Base-by-base conservation (phyloP, 2,329 filamentous ascomycete species). In the Penicillium thymicola region DNA sequence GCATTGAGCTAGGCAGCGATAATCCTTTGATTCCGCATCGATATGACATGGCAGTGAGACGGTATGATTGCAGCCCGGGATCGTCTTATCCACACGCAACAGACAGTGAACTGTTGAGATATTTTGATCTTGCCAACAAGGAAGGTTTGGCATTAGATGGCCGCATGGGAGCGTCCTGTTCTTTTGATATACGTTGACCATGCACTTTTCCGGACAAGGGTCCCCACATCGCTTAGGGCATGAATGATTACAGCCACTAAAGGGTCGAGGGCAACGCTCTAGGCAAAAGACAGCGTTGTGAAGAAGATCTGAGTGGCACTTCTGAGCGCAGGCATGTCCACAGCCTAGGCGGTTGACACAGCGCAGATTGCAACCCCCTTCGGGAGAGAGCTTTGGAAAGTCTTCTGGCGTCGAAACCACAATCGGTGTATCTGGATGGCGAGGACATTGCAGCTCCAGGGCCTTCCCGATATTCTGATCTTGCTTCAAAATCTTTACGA, bases 401-500 rank as follows among this genome's bases (percentile, higher is more conserved):
- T 89, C 78, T 1, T 86, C 82, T 0, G 85, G 81, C 1, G 72
- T 60, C 0, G 78, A 78, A 2, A 85, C 82, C 1, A 65, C 18
- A 11, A 89, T 81, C 0, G 70, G 63, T 0, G 72, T 80, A 0
- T 83, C 74, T 0, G 76, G 77, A 64, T 90, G 88, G 0, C 86
- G 81, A 4, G 83, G 79, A 55, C 87, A 90, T 50, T 78, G 75
- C 0, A 89, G 75, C 18, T 80, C 77, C 1, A 90, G 68, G 0
- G 62, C 55, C 0, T 64, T 62, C 0, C 85, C 85, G 4, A 89
- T 64, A 36, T 79, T 81, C 2, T 72, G 74, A 0, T 70, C 65
- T 0, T 62, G 61, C 9, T 72, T 57, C 0, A 92, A 71, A 23
- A 86, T 81, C 0, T 72, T 57, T 9, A 86, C 69, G 0, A 90